Evolutionary conservation across 2,329 filamentous ascomycete species (phyloP), one percentile per base, ranked within the genome.

Genomic region (Pyrenochaeta sp.): DNA sequence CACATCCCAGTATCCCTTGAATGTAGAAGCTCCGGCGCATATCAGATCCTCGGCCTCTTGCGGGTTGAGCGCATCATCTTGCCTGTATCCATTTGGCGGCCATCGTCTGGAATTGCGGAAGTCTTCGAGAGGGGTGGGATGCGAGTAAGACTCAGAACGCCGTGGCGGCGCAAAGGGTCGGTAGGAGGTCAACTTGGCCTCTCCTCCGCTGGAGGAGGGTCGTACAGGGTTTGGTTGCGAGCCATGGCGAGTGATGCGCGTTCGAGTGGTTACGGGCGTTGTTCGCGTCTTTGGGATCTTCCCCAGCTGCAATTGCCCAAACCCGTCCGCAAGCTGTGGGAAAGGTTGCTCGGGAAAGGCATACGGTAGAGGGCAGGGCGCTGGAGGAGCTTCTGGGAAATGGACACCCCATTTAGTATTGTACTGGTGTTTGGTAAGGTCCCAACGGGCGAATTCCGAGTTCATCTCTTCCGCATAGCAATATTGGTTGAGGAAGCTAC

Each of bases 381-480:
- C 59, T 44, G 61, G 58, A 34, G 66, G 64, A 46, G 65, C 70
- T 54, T 72, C 72, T 19, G 67, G 65, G 40, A 63, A 60, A 27
- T 56, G 59, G 43, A 54, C 59, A 34, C 54, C 56, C 73, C 73
- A 74, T 64, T 69, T 61, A 44, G 65, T 55, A 53, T 75, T 70
- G 61, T 70, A 68, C 36, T 71, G 66, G 59, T 70, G 72, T 64
- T 68, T 71, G 61, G 59, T 65, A 55, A 62, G 63, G 64, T 76
- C 72, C 72, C 73, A 73, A 61, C 66, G 71, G 63, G 68, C 67
- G 59, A 69, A 72, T 61, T 77, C 74, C 53, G 72, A 71, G 56
- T 71, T 75, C 74, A 77, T 77, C 65, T 75, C 74, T 68, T 72
- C 61, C 63, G 71, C 74, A 78, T 78, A 72, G 66, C 65, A 71